Evolutionary conservation across 192 early-diverging fungal species (phyloP), one percentile per base, ranked within the genome.

Genomic region (Rhizophagus prolifer): DNA sequence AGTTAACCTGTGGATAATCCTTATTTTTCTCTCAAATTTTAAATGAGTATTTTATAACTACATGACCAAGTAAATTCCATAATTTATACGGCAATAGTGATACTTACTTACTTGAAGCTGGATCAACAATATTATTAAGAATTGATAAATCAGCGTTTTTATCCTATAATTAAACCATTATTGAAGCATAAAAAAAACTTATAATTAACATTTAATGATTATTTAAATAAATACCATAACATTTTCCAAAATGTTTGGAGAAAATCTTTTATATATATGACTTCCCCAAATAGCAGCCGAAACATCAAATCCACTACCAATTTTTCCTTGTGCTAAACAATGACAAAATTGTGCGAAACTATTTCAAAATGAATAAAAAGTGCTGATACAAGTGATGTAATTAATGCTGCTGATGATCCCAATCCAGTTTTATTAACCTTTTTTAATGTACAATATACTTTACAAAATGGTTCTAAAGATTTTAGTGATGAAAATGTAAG

Each of bases 281-380:
- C 90, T 93, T 16, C 98, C 98, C 81, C 90, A 97, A 1, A 96
- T 92, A 2, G 98, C 98, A 5, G 93, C 86, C 0, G 93, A 92
- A 23, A 99, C 94, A 80, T 99, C 98, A 79, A 99, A 99, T 14
- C 98, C 98, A 61, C 90, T 92, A 2, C 98, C 98, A 59, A 99
- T 91, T 79, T 99, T 99, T 64, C 98, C 98, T 78, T 99, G 98
- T n/a, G 98, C 97, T 30, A 95, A 81, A 77, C 98, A 97, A 85
- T 99, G 98, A 16, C 90, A 88, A 74, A 92, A 90, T 84, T 99
- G 98, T 0, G 98, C 92, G 73, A 78, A 67, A 81, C 59, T 16
- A 67, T 86, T 12, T 85, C 80, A 81, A 97, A 94, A 81, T 96
- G 92, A 44, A 85, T 75, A 61, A 96, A 86, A 2, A 99, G 61